Conservation (phyloP, 225 moss, liverwort and hornwort genomes). For the Antitrichia curtipendula region DNA sequence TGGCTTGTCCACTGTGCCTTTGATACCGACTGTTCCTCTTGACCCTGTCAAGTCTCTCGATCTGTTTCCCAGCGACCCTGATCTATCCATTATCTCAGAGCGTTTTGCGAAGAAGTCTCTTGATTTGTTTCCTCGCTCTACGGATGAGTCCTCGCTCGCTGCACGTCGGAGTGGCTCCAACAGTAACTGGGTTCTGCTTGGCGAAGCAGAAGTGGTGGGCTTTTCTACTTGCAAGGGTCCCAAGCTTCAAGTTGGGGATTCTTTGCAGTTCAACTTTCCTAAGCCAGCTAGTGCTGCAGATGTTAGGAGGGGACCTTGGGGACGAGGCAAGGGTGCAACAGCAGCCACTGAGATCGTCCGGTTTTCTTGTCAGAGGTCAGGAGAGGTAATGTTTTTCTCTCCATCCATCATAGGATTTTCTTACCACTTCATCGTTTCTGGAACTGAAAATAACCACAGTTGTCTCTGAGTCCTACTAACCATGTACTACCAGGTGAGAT, state of each 20-base stretch:
- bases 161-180: not conserved
- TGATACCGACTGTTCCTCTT: not conserved
- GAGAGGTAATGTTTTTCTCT: slow-evolving; percentile 41
- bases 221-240: slow-evolving; percentile 73
- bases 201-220: slow-evolving; percentile 49
- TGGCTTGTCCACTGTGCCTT: not conserved
- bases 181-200: slow-evolving; percentile 57
- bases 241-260: slow-evolving; percentile 53
- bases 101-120: not conserved
- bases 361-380: slow-evolving; percentile 63
- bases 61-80: not conserved
- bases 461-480: not conserved
- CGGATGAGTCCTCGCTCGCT: not conserved
- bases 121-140: not conserved
- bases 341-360: slow-evolving; percentile 69
- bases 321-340: slow-evolving; percentile 41
- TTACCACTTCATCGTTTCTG: not conserved
- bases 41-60: not conserved
- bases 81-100: not conserved
- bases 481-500: not conserved
- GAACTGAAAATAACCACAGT: not conserved
- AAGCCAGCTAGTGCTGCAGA: slow-evolving; percentile 9
- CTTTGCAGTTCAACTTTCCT: slow-evolving; percentile 61
- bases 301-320: slow-evolving; percentile 35
- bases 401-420: not conserved